A percentile compares a stretch with the other conserved stretches of the same genome.
These are phyloP conservation scores for Creolimax fragrantissima DNA, from an alignment of 78 protist species.

Conservation along the genomic window DNA sequence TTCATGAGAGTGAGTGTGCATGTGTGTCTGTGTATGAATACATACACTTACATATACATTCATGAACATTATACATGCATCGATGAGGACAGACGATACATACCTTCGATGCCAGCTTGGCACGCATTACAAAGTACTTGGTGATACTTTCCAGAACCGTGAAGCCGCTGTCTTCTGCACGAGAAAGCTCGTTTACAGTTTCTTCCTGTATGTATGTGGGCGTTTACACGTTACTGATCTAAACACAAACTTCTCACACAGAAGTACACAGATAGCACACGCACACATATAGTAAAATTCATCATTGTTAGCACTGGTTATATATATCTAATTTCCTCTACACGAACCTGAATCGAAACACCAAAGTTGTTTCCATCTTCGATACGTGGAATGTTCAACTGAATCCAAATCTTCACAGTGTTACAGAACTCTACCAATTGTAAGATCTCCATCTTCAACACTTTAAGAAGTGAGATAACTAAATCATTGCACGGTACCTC, in stretches of 20 bases:
- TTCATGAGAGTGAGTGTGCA: too few species aligned
- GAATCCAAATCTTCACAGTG: slow-evolving; percentile 50
- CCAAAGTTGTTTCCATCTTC: slow-evolving; percentile 68
- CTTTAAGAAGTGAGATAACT: not conserved
- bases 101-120: slow-evolving; percentile 40
- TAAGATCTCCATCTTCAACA: slow-evolving; percentile 24
- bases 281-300: not conserved
- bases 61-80: too few species aligned
- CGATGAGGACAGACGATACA: too few species aligned
- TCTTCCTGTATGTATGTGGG: slow-evolving; percentile 24
- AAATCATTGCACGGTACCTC: not conserved
- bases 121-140: slow-evolving; percentile 39
- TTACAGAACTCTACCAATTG: slow-evolving; percentile 7
- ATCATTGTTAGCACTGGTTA: not conserved
- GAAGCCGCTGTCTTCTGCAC: slow-evolving; percentile 51
- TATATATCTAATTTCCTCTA: not conserved
- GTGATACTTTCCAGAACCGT: slow-evolving; percentile 26
- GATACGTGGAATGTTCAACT: slow-evolving; percentile 49
- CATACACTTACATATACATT: too few species aligned
- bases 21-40: too few species aligned
- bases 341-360: slow-evolving; percentile 34
- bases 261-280: not conserved
- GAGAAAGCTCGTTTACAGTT: slow-evolving; percentile 35
- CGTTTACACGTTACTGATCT: not conserved
- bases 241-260: not conserved